Base-by-base conservation (phyloP, 2,329 filamentous ascomycete genomes). In the Diaporthe sp. region DNA sequence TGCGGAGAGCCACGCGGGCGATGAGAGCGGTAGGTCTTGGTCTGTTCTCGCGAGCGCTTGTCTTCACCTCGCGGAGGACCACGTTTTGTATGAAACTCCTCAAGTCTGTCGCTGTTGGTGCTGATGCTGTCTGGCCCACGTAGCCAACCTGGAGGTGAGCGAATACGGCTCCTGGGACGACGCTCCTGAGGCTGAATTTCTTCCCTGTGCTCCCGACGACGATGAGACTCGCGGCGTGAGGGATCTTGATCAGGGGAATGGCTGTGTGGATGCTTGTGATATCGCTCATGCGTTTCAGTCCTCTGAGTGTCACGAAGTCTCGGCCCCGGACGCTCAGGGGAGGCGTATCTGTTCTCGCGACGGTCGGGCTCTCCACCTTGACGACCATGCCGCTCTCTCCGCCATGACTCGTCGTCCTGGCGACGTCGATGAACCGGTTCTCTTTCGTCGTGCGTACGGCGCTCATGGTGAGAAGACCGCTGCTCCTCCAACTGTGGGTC, bases 401-500 rank as follows among this genome's bases (percentile, higher is more conserved):
- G 55, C n/a, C 19, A 25, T 19, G 2, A 10, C 4, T 17, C 4
- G 4, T 58, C 64, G 22, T 66, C 54, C 19, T 40, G 4, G 4
- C 30, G 15, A 9, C 33, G 22, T 50, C 17, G 55, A 17, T 33
- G n/a, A 33, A 9, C 28, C 33, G 15, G 33, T n/a, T n/a, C n/a
- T 7, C 28, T 42, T 35, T 22, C 6, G 4, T 7, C 22, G 4
- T 3, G 50, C 30, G 12, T 13, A 25, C 52, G 66, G 30, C 8
- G 60, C 8, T 50, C 61, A 47, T 19, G 22, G n/a, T 47, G 47
- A 33, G 54, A 50, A 55, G 42, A 25, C 42, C n/a, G 25, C 13
- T 33, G 66, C 13, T 58, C 45, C 8, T 57, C 47, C 35, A 28
- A 77, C 74, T 76, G 77, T 61, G 75, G 77, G 28, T 9, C 28